Percentiles rank a stretch among this genome's conserved stretches.
These are phyloP conservation scores for Fusarium oxysporum DNA, from an alignment of 2,329 filamentous ascomycete genomes.

Conservation along the genomic window DNA sequence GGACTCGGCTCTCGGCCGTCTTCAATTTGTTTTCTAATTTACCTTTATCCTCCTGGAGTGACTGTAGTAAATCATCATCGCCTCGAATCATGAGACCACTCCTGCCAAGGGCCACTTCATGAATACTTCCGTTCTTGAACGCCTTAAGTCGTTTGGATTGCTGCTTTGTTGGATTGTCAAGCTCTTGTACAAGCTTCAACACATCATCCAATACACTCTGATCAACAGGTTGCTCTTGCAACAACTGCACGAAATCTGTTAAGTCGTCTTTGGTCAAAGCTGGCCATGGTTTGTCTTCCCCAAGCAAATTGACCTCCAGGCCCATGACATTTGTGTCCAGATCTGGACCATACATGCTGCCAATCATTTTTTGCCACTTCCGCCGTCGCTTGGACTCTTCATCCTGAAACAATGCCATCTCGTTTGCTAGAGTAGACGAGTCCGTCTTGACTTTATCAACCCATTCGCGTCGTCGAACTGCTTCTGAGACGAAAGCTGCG, in stretches of 20 bases:
- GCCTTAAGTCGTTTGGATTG: conserved; percentile 89
- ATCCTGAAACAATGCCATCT: conserved; percentile 91
- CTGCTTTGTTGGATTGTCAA: conserved; percentile 85
- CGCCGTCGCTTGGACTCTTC: conserved; percentile 90
- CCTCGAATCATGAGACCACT: conserved; percentile 87
- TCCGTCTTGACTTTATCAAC: conserved; percentile 89
- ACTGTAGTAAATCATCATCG: conserved; percentile 84
- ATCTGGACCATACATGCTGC: conserved; percentile 76
- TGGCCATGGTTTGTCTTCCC: conserved; percentile 85
- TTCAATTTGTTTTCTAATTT: conserved; percentile 79
- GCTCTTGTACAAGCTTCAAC: conserved; percentile 79
- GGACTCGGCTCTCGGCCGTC: conserved; percentile 89
- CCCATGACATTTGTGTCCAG: conserved; percentile 77
- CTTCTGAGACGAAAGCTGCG: conserved; percentile 87
- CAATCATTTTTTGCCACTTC: conserved; percentile 90
- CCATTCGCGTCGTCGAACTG: conserved; percentile 89
- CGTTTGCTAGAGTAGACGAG: conserved; percentile 87
- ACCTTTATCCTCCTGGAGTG: conserved; percentile 84
- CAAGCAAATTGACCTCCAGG: conserved; percentile 86
- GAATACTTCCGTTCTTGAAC: conserved; percentile 96
- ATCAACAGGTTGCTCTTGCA: conserved; percentile 75
- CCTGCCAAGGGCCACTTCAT: conserved; percentile 88
- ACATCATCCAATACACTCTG: conserved; percentile 77
- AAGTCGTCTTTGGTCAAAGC: conserved; percentile 79
- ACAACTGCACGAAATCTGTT: conserved; percentile 74